These are phyloP conservation scores for Letharia lupina DNA, from an alignment of 495 filamentous ascomycete genomes.

Conservation along the genomic window DNA sequence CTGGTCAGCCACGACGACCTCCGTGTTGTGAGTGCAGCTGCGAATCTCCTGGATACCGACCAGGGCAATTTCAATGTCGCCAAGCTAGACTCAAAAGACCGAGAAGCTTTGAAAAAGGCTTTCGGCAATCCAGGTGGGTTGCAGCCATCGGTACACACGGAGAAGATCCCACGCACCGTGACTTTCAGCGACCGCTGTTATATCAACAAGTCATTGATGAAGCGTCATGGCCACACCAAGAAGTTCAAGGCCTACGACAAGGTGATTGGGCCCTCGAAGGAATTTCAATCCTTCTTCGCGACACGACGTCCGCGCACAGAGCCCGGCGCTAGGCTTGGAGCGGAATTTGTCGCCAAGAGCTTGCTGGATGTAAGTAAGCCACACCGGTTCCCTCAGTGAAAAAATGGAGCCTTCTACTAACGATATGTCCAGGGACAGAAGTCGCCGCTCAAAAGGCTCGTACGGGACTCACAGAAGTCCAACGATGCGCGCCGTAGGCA, in stretches of 20 bases:
- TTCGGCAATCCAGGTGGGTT: not conserved
- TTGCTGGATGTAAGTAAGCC: conserved; percentile 3
- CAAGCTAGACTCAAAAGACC: not conserved
- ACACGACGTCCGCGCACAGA: not conserved
- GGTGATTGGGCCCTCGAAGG: not conserved
- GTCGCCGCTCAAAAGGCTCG: not conserved
- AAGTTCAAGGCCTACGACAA: not conserved
- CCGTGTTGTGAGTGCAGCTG: not conserved
- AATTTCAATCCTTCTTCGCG: not conserved
- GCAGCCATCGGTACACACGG: not conserved
- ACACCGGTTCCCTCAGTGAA: not conserved
- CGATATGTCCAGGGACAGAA: not conserved
- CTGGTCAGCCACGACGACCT: not conserved
- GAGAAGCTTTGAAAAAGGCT: not conserved
- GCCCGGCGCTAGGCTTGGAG: not conserved
- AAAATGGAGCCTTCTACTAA: not conserved
- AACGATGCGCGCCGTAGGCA: not conserved
- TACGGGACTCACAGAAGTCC: not conserved
- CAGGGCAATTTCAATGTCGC: not conserved
- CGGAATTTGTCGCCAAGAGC: not conserved
- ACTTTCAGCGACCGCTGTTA: not conserved
- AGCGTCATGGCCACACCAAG: too few relatives aligned
- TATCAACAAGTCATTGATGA: not conserved
- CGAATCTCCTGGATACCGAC: not conserved
- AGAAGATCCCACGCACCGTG: not conserved